Conservation (phyloP, 768 basidiomycete species). For the Brasilioporus rufonigricans region DNA sequence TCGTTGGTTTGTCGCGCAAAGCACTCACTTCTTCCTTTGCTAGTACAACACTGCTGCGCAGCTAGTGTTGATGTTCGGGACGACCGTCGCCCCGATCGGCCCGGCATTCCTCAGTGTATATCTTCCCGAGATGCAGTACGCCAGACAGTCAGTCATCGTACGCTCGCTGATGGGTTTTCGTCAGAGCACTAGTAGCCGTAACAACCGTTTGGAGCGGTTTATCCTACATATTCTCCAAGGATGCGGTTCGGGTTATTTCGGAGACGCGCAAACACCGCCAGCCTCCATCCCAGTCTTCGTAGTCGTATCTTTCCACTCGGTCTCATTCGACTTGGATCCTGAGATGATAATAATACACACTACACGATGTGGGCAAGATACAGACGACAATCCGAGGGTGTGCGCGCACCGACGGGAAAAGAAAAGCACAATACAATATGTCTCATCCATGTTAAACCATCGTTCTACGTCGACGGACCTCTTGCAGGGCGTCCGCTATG, state of each 20-base stretch:
- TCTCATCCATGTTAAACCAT: conserved; percentile 14
- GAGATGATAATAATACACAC: conserved; percentile 18
- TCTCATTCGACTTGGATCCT: not conserved
- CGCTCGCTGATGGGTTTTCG: not conserved
- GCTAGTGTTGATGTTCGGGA: conserved; percentile 84
- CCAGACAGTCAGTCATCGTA: conserved; percentile 10
- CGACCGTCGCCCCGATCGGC: conserved; percentile 80
- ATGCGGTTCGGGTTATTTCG: conserved; percentile 64
- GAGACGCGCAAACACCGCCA: conserved; percentile 32
- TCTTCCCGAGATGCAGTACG: conserved; percentile 75
- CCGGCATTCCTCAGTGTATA: conserved; percentile 52
- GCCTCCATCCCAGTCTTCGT: conserved; percentile 21
- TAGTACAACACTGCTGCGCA: conserved; percentile 93
- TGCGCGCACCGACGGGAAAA: not conserved
- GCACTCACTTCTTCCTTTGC: not conserved
- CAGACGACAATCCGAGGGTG: conserved; percentile 19
- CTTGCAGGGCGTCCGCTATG: conserved; percentile 63
- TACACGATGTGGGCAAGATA: conserved; percentile 18
- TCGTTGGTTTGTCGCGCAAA: not conserved
- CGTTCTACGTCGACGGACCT: conserved; percentile 58
- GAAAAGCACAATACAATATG: not conserved
- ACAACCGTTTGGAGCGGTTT: conserved; percentile 93
- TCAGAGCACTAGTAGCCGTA: conserved; percentile 80
- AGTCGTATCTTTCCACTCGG: not conserved
- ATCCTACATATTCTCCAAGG: conserved; percentile 75